Conservation (phyloP, 495 filamentous ascomycete species). For the Talaromyces thailandensis region DNA sequence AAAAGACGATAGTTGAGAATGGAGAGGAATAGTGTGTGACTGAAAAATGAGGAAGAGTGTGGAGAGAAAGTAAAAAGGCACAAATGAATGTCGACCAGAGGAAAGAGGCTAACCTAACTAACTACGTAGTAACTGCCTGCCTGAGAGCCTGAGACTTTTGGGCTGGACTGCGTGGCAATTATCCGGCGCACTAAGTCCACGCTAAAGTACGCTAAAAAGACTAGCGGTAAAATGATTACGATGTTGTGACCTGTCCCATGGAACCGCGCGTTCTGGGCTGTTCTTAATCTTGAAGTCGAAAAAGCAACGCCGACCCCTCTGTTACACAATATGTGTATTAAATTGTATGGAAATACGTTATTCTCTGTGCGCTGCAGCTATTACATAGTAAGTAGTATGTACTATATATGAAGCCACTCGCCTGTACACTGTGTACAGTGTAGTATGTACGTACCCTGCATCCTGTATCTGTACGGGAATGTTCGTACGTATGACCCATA, state of each 20-base stretch:
- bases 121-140: too few relatives aligned
- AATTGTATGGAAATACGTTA: neutral
- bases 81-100: neutral
- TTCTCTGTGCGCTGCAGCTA: neutral
- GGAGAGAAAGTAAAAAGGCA: slow-evolving; percentile 9
- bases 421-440: too few relatives aligned
- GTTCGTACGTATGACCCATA: too few relatives aligned
- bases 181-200: neutral
- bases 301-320: neutral
- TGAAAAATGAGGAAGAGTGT: slow-evolving; percentile 5
- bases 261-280: neutral
- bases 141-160: slow-evolving; percentile 2
- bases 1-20: slow-evolving; percentile 5
- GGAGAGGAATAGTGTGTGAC: slow-evolving; percentile 2
- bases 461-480: too few relatives aligned
- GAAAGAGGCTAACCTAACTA: too few relatives aligned
- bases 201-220: neutral
- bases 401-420: too few relatives aligned
- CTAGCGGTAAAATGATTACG: neutral
- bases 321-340: neutral
- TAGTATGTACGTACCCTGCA: too few relatives aligned
- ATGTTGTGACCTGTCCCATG: neutral
- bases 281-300: neutral
- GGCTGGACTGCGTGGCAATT: neutral
- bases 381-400: too few relatives aligned